A percentile compares a stretch with the other conserved stretches of the same genome.
Evolutionary conservation across 2,329 filamentous ascomycete species (phyloP).

Genomic region (Colletotrichum karsti): DNA sequence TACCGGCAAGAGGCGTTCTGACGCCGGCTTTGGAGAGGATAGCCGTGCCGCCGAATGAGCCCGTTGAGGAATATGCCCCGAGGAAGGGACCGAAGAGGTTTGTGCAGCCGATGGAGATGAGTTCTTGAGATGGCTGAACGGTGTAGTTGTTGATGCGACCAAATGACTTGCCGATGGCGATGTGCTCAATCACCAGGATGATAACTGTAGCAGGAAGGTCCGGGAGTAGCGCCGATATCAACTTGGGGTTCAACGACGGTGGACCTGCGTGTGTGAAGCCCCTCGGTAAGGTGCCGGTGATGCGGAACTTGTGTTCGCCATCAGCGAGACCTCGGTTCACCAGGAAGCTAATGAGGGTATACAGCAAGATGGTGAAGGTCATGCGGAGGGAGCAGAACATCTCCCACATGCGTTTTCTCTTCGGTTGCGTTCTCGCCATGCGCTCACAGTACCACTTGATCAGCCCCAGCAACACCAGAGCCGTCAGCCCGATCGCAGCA

Average conservation of each 20-base stretch:
- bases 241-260: slow-evolving; percentile 61
- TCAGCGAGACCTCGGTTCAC: slow-evolving; percentile 63
- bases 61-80: slow-evolving; percentile 58
- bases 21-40: slow-evolving; percentile 88
- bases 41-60: slow-evolving; percentile 72
- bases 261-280: slow-evolving; percentile 72
- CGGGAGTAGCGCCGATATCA: slow-evolving; percentile 65
- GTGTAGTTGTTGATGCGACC: slow-evolving; percentile 82
- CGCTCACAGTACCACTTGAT: slow-evolving; percentile 62
- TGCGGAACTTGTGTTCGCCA: slow-evolving; percentile 63
- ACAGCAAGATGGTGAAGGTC: slow-evolving; percentile 79
- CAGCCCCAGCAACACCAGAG: slow-evolving; percentile 73
- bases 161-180: slow-evolving; percentile 85
- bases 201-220: slow-evolving; percentile 78
- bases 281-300: slow-evolving; percentile 58
- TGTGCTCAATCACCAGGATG: slow-evolving; percentile 83
- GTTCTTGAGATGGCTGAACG: slow-evolving; percentile 80
- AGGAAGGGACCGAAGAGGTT: slow-evolving; percentile 81
- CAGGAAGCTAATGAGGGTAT: slow-evolving; percentile 77
- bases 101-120: slow-evolving; percentile 79
- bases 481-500: slow-evolving; percentile 77
- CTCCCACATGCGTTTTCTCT: slow-evolving; percentile 71
- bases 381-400: slow-evolving; percentile 79
- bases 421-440: slow-evolving; percentile 68
- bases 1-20: slow-evolving; percentile 78